Evolutionary conservation across 106 monocot genomes (phyloP).

Genomic region (Alisma plantagoaquatica): DNA sequence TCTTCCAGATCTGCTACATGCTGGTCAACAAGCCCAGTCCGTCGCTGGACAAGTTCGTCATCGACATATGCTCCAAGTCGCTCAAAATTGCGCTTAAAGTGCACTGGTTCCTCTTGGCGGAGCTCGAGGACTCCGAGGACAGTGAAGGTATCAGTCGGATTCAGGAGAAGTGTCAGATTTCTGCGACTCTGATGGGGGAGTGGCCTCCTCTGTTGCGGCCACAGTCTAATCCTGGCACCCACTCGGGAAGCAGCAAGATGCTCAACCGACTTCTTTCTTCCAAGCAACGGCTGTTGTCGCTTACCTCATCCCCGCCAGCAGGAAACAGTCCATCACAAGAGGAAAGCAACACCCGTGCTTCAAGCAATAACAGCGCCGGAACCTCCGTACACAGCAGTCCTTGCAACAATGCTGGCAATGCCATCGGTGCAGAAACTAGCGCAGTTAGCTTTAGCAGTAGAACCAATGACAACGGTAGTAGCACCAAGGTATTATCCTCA

Average conservation of each 20-base stretch:
- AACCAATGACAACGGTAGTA: background rate
- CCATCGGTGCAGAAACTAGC: background rate
- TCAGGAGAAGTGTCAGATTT: conserved; percentile 99
- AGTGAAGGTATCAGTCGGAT: conserved; percentile 63
- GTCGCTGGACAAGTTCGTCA: conserved; percentile 91
- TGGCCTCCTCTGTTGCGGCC: conserved; percentile 72
- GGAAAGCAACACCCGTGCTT: conserved; percentile 3
- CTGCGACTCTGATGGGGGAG: conserved; percentile 84
- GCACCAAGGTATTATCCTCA: conserved; percentile 5
- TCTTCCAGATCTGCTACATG: conserved; percentile 99
- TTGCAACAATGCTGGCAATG: background rate
- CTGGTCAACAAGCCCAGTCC: conserved; percentile 93
- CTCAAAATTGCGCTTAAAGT: conserved; percentile 92
- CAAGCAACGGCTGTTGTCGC: conserved; percentile 66
- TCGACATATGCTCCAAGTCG: conserved; percentile 88
- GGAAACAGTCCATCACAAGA: conserved; percentile 24
- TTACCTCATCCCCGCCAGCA: conserved; percentile 39
- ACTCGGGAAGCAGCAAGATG: conserved; percentile 38
- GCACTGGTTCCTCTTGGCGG: conserved; percentile 93
- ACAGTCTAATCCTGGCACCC: background rate
- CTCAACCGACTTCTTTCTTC: conserved; percentile 74
- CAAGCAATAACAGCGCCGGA: background rate
- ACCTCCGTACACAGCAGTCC: background rate
- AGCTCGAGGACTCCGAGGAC: conserved; percentile 90
- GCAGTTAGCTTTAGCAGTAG: background rate